These are phyloP conservation scores for Pilaira anomala DNA, from an alignment of 192 early-diverging fungal genomes.

Conservation along the genomic window DNA sequence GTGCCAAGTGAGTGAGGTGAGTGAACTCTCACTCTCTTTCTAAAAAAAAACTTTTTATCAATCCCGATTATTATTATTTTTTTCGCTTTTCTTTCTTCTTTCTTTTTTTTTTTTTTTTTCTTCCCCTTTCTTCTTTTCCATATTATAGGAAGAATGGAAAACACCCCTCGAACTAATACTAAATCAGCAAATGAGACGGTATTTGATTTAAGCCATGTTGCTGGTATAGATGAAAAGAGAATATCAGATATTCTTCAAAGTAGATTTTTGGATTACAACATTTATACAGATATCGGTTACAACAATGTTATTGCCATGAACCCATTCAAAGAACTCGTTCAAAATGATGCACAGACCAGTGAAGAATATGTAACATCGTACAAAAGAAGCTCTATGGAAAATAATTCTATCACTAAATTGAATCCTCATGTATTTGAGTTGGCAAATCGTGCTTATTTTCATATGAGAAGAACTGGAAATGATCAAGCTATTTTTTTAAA, in stretches of 20 bases:
- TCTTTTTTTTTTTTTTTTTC: too few species aligned
- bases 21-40: too few species aligned
- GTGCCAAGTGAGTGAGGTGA: too few species aligned
- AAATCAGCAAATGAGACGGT: too few species aligned
- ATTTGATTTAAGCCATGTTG: too few species aligned
- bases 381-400: constrained; percentile 36
- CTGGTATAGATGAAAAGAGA: neutral
- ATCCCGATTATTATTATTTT: too few species aligned
- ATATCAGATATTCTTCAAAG: constrained; percentile 30
- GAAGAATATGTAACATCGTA: constrained; percentile 54
- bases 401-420: constrained; percentile 36
- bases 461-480: constrained; percentile 64
- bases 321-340: constrained; percentile 42
- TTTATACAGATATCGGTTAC: constrained; percentile 50
- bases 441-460: constrained; percentile 65
- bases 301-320: constrained; percentile 51
- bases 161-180: too few species aligned
- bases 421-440: constrained; percentile 67
- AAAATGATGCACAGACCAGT: constrained; percentile 44
- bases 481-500: constrained; percentile 69
- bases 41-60: too few species aligned
- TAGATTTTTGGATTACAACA: constrained; percentile 50
- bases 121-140: too few species aligned
- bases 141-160: too few species aligned
- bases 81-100: too few species aligned